These are phyloP conservation scores for Acer campestre DNA, from an alignment of 345 rosid species.

Conservation along the genomic window DNA sequence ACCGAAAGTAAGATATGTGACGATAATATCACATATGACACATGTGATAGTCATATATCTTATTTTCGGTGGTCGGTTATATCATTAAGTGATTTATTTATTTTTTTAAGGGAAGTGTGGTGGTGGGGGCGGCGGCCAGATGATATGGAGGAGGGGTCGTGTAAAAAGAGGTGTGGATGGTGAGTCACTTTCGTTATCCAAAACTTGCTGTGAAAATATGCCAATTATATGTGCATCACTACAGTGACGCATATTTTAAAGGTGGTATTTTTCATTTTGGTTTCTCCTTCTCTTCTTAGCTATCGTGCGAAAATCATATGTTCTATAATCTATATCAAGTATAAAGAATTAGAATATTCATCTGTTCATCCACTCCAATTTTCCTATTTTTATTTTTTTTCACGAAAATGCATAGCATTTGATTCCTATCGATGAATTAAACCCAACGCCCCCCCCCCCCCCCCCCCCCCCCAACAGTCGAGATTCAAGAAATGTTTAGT, in stretches of 20 bases:
- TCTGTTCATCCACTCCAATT: background rate
- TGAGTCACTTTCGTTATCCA: conserved; percentile 25
- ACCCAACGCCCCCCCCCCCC: no score
- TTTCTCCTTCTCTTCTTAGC: no score
- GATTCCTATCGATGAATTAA: no score
- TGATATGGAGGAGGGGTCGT: background rate
- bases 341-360: background rate
- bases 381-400: background rate
- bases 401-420: no score
- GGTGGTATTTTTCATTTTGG: background rate
- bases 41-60: no score
- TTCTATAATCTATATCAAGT: background rate
- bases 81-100: no score
- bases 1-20: no score
- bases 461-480: no score
- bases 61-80: no score
- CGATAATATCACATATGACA: no score
- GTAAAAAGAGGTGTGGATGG: background rate
- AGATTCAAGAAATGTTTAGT: no score
- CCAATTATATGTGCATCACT: background rate
- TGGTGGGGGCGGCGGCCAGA: background rate
- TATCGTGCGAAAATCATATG: background rate
- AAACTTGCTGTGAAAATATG: background rate
- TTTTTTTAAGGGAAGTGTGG: background rate
- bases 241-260: background rate